Conservation (phyloP, 2,329 filamentous ascomycete genomes). For the Neocucurbitaria cava region DNA sequence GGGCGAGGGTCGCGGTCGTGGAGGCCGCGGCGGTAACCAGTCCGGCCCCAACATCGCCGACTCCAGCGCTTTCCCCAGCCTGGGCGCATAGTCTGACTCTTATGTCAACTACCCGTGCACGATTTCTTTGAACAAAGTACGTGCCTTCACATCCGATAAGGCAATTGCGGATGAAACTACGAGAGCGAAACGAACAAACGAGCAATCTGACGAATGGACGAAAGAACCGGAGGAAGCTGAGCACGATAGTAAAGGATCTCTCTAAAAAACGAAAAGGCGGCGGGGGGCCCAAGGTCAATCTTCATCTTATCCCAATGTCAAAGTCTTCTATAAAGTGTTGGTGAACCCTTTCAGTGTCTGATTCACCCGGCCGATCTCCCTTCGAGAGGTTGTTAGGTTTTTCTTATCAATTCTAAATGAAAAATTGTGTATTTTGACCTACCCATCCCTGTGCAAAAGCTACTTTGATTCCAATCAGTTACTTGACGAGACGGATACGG, state of each 20-base stretch:
- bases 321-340: neutral
- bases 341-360: constrained; percentile 2
- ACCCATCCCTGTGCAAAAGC: too few species aligned
- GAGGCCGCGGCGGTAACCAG: constrained; percentile 53
- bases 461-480: too few species aligned
- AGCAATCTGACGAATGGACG: constrained; percentile 3
- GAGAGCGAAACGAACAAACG: too few species aligned
- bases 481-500: too few species aligned
- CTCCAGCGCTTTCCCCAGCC: constrained; percentile 60
- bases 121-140: constrained; percentile 7
- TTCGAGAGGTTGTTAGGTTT: constrained; percentile 1
- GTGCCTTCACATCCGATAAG: constrained; percentile 16
- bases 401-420: constrained; percentile 1
- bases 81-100: constrained; percentile 53
- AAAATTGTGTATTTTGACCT: neutral
- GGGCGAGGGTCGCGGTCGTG: constrained; percentile 57
- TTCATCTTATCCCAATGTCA: neutral
- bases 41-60: constrained; percentile 58
- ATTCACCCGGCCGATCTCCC: constrained; percentile 2
- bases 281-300: neutral
- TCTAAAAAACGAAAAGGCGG: constrained; percentile 1
- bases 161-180: constrained; percentile 9
- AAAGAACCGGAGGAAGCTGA: constrained; percentile 2
- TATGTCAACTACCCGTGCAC: constrained; percentile 28
- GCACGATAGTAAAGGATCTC: constrained; percentile 1